A percentile compares a stretch with the other conserved stretches of the same genome.
Conservation (phyloP, 345 rosid genomes). For the Acer saccharum region DNA sequence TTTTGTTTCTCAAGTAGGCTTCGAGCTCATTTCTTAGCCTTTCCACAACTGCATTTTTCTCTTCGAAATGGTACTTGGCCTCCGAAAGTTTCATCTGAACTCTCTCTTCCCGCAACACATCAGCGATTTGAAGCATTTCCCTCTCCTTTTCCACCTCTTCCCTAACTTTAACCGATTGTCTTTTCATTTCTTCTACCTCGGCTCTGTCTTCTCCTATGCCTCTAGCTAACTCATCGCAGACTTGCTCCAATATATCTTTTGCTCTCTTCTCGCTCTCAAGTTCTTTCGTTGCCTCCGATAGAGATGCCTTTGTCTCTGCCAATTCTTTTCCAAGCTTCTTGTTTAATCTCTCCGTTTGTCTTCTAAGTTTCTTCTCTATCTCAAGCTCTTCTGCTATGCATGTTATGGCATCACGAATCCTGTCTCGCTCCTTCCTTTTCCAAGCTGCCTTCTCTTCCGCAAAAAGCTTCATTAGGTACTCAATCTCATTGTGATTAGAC, state of each 20-base stretch:
- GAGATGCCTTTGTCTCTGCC: conserved; percentile 49
- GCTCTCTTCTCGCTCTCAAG: conserved; percentile 79
- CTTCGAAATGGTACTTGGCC: conserved; percentile 83
- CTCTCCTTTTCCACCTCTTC: conserved; percentile 94
- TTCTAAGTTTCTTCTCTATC: conserved; percentile 70
- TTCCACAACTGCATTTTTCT: conserved; percentile 82
- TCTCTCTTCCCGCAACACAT: conserved; percentile 88
- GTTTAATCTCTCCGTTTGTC: conserved; percentile 78
- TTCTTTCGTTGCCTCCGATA: conserved; percentile 49
- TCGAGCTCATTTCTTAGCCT: conserved; percentile 65
- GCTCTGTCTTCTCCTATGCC: conserved; percentile 81
- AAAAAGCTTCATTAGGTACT: conserved; percentile 44
- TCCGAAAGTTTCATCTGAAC: conserved; percentile 96
- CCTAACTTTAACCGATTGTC: conserved; percentile 55
- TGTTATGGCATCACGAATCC: conserved; percentile 44
- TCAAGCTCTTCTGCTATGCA: conserved; percentile 68
- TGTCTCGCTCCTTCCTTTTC: conserved; percentile 57
- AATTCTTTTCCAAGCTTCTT: conserved; percentile 81
- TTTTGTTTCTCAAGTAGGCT: conserved; percentile 44
- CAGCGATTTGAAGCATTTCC: conserved; percentile 94
- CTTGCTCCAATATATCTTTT: conserved; percentile 80
- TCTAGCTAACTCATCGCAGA: conserved; percentile 78
- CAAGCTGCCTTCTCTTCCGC: conserved; percentile 67
- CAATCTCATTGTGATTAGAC: conserved; percentile 44
- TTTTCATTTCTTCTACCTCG: conserved; percentile 56